Base-by-base conservation (phyloP, 768 basidiomycete species). In the Saitozyma sp. region DNA sequence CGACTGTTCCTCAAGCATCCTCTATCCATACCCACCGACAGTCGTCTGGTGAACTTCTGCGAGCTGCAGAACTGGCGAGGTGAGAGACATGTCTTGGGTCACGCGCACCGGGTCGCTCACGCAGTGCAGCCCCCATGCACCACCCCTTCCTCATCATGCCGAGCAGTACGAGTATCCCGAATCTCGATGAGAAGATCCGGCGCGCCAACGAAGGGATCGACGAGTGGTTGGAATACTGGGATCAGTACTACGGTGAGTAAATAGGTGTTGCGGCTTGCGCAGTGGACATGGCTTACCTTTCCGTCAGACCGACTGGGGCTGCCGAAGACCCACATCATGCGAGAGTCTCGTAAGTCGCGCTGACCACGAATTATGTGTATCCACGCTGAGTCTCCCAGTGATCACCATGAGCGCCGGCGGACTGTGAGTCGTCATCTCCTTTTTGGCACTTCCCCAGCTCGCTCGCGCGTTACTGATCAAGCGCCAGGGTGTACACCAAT, bases 181-280 rank as follows among this genome's bases (percentile, higher is more conserved):
- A 66, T 38, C 57, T 75, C 29, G 71, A 75, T 50, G 67, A 62
- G n/a, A 68, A 64, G 50, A 54, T 75, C 16, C 45, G 57, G 17
- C 37, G 54, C 16, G 56, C 55, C 20, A 65, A 71, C 43, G 50
- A 61, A 42, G 52, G 54, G 14, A 54, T 66, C n/a, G 48, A 59
- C 9, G 57, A 55, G 13, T 75, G 74, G 71, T 69, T 55, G 19
- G 50, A 54, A 8, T 73, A 73, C 46, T 75, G 74, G 74, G 69
- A 75, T 53, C 37, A 52, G 4, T 73, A 68, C 29, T 70, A 67
- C 43, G 64, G 66, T 65, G 42, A 17, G 61, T 43, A 14, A 4
- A 2, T 0, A 40, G 45, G 13, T 17, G 45, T 13, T 46, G 13
- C 3, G 45, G 45, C 45, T 46, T 46, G 11, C 6, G 45, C 45